Evolutionary conservation across 2,329 filamentous ascomycete species (phyloP), one percentile per base, ranked within the genome.

Genomic region (Arthrobotrys sphaeroides): DNA sequence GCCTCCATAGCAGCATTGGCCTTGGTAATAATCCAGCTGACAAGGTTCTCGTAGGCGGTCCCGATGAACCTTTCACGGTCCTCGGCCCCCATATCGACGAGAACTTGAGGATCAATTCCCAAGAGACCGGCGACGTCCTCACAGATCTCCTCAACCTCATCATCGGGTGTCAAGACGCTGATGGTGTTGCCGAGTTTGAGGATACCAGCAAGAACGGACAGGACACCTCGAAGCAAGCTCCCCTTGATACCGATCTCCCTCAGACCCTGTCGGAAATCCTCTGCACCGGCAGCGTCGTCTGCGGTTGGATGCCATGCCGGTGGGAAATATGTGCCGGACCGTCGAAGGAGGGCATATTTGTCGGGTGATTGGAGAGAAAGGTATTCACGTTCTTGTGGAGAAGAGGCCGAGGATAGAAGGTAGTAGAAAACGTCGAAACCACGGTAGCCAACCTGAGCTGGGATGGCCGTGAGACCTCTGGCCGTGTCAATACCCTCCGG

Each of bases 391-490:
- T 99, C 95, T 1, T 93, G 90, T 2, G 91, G 89, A 0, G 92
- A 95, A 0, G 95, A 96, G 0, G 92, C 91, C n/a, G 91, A 93
- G 0, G 94, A 96, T 43, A 98, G 86, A 0, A 99, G 88, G 80
- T 97, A 98, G 84, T 99, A 98, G 81, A 99, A 98, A 57, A 96
- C 95, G 81, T 99, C 94, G 79, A 99, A 99, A 2, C 94, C 95
- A 77, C 95, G 90, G 82, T 93, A 93, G 10, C 95, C 95, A 5
- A 89, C 81, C 81, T 97, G 89, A 0, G 89, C 83, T 0, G 95
- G 92, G 13, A 99, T 88, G 68, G 91, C 89, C 13, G 97, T 85
- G 9, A 99, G 85, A 43, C 94, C 95, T 77, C 89, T 89, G 18
- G 86, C 84, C 0, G 93, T 95, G 81, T 99, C 92, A 74, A 99